Conservation (phyloP, 1,284 basidiomycete genomes). For the Puccinia hordei region DNA sequence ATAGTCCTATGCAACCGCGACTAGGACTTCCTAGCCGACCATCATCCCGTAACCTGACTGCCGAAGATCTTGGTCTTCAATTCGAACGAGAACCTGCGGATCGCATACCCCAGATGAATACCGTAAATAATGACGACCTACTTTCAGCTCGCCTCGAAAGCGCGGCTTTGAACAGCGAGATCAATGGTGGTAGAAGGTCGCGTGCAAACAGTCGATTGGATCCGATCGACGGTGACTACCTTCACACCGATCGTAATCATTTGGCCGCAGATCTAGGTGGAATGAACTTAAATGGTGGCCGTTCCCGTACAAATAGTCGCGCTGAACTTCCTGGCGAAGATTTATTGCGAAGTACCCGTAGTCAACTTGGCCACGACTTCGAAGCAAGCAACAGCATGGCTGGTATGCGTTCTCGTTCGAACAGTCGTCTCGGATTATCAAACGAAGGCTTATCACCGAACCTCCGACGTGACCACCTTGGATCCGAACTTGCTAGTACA, state of each 20-base stretch:
- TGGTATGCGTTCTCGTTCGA: conserved; percentile 29
- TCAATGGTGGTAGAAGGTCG: conserved; percentile 41
- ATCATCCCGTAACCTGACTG: conserved; percentile 45
- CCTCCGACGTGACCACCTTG: conserved; percentile 22
- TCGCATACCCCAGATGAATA: not conserved
- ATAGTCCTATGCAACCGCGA: conserved; percentile 9
- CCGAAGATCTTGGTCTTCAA: conserved; percentile 42
- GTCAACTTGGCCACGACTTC: conserved; percentile 19
- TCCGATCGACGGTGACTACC: conserved; percentile 17
- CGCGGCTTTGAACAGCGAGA: conserved; percentile 39
- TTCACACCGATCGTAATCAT: not conserved
- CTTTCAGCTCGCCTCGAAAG: conserved; percentile 38
- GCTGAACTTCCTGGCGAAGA: conserved; percentile 17
- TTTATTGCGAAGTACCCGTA: conserved; percentile 8
- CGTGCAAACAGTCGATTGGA: conserved; percentile 36
- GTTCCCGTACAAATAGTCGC: conserved; percentile 34
- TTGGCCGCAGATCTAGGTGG: conserved; percentile 5
- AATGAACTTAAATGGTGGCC: conserved; percentile 14
- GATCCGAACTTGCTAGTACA: conserved; percentile 27
- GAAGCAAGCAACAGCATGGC: not conserved
- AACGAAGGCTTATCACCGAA: conserved; percentile 13
- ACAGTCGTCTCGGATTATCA: conserved; percentile 15
- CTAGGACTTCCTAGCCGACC: conserved; percentile 42
- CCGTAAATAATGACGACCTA: conserved; percentile 17
- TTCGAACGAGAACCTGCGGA: not conserved